Percentiles rank a stretch among this genome's conserved stretches.
These are phyloP conservation scores for Blastosporella zonata DNA, from an alignment of 1,284 basidiomycete species.

Conservation along the genomic window DNA sequence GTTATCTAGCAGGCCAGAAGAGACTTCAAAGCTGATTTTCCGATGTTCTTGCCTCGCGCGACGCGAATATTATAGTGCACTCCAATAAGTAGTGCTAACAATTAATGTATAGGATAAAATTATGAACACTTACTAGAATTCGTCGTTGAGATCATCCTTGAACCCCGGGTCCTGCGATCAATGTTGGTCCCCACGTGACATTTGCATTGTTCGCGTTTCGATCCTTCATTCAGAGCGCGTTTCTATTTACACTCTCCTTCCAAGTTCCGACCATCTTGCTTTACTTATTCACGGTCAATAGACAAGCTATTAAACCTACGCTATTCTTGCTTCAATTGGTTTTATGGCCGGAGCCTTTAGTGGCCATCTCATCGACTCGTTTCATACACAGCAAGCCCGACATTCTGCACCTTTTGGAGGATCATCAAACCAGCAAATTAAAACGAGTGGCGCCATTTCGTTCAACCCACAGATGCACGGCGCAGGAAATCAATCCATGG, in stretches of 20 bases:
- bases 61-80: no score
- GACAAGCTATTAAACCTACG: background rate
- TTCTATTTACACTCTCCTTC: no score
- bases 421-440: constrained; percentile 25
- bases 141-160: no score
- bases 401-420: constrained; percentile 22
- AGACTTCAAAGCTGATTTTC: no score
- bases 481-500: constrained; percentile 17
- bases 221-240: background rate
- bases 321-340: background rate
- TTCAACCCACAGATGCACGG: constrained; percentile 60
- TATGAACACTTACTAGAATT: no score
- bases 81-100: no score
- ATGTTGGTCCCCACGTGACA: no score
- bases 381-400: constrained; percentile 28
- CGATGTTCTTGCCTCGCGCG: no score
- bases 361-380: constrained; percentile 45
- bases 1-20: no score
- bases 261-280: background rate
- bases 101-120: no score
- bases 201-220: no score
- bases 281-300: background rate
- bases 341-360: constrained; percentile 50
- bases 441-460: constrained; percentile 53
- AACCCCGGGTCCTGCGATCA: no score